Conservation (phyloP, 2,329 filamentous ascomycete species). For the Sporothrix humicola region DNA sequence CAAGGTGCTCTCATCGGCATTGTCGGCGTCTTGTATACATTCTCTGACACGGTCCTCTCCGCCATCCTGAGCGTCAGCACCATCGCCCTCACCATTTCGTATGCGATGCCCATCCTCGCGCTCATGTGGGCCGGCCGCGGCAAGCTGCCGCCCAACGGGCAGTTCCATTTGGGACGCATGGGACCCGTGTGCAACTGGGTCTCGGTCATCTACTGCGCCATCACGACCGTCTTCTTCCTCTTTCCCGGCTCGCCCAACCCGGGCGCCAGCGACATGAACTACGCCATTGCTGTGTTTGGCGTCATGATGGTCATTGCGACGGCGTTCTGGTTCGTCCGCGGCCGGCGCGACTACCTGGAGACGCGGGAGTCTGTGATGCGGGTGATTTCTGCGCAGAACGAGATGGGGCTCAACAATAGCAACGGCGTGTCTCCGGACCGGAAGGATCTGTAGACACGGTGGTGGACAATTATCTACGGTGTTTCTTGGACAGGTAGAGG, state of each 20-base stretch:
- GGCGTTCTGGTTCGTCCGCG: slow-evolving; percentile 37
- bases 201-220: slow-evolving; percentile 34
- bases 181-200: slow-evolving; percentile 36
- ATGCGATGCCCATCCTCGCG: slow-evolving; percentile 56
- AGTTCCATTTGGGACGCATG: slow-evolving; percentile 30
- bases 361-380: slow-evolving; percentile 24
- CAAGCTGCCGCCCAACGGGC: slow-evolving; percentile 52
- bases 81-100: slow-evolving; percentile 60
- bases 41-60: slow-evolving; percentile 58
- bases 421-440: background rate
- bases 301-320: slow-evolving; percentile 36
- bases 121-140: slow-evolving; percentile 59
- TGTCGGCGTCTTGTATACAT: slow-evolving; percentile 53
- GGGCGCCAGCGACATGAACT: slow-evolving; percentile 37
- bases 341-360: slow-evolving; percentile 33
- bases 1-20: slow-evolving; percentile 33
- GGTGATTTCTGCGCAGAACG: slow-evolving; percentile 32
- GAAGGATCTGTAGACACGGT: slow-evolving; percentile 15
- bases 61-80: slow-evolving; percentile 62
- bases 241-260: slow-evolving; percentile 36
- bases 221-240: slow-evolving; percentile 38
- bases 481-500: background rate
- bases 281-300: slow-evolving; percentile 37
- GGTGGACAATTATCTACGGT: background rate
- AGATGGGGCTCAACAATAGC: slow-evolving; percentile 5